A percentile compares a stretch with the other conserved stretches of the same genome.
These are phyloP conservation scores for Saururus chinensis DNA, from an alignment of 164 flowering plant species.

Conservation along the genomic window DNA sequence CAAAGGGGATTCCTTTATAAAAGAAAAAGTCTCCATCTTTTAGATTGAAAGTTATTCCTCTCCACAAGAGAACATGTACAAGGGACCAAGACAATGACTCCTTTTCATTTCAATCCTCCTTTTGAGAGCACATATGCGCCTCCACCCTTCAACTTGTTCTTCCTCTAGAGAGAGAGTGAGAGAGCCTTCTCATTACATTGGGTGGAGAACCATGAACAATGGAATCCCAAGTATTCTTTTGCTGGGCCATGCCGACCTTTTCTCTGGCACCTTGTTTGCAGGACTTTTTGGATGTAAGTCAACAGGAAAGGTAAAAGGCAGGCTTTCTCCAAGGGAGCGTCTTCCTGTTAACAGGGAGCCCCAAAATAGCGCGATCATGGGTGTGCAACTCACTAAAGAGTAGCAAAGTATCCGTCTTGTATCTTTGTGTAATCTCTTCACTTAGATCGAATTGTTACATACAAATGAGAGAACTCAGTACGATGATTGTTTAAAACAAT, in stretches of 20 bases:
- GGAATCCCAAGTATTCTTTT: slow-evolving; percentile 13
- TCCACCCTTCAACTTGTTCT: slow-evolving; percentile 14
- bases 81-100: slow-evolving; percentile 31
- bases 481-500: too few species aligned
- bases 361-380: too few species aligned
- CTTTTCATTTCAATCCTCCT: slow-evolving; percentile 21
- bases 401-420: too few species aligned
- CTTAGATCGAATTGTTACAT: too few species aligned
- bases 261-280: slow-evolving; percentile 14
- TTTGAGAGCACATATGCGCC: slow-evolving; percentile 22
- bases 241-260: slow-evolving; percentile 14
- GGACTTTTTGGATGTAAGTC: slow-evolving; percentile 35
- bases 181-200: slow-evolving; percentile 5
- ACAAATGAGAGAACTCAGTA: too few species aligned
- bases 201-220: slow-evolving; percentile 10
- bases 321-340: slow-evolving; percentile 21
- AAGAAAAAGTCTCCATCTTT: slow-evolving; percentile 23
- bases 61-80: slow-evolving; percentile 26
- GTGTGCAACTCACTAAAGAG: too few species aligned
- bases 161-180: slow-evolving; percentile 9
- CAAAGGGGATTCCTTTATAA: slow-evolving; percentile 13
- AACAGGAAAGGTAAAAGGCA: slow-evolving; percentile 22
- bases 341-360: slow-evolving; percentile 11
- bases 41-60: slow-evolving; percentile 27
- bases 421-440: too few species aligned